A percentile compares a stretch with the other conserved stretches of the same genome.
Evolutionary conservation across 2,329 filamentous ascomycete genomes (phyloP).

Genomic region (Calonectria montana): DNA sequence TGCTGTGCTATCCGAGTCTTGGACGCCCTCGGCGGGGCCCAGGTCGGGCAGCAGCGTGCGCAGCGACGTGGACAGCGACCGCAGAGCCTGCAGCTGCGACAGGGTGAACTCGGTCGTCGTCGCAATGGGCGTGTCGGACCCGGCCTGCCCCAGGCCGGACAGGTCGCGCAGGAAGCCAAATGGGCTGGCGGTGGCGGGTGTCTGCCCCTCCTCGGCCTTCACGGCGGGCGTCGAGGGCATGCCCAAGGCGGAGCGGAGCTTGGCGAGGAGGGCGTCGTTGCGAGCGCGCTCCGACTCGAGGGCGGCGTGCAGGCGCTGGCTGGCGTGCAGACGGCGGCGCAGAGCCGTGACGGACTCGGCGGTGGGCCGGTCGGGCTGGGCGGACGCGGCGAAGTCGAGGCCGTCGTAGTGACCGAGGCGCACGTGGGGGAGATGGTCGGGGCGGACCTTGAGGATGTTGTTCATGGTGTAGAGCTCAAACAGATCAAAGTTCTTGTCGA

Average conservation of each 20-base stretch:
- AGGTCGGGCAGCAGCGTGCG: conserved; percentile 75
- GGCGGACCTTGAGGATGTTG: conserved; percentile 79
- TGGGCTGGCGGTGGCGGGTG: conserved; percentile 34
- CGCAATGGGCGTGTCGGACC: conserved; percentile 67
- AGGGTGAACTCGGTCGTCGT: conserved; percentile 83
- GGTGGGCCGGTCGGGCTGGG: conserved; percentile 57
- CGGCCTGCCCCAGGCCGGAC: conserved; percentile 62
- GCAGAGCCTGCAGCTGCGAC: conserved; percentile 84
- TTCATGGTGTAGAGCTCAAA: conserved; percentile 91
- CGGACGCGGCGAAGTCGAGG: conserved; percentile 56
- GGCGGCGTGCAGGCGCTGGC: conserved; percentile 77
- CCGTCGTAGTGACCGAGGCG: conserved; percentile 87
- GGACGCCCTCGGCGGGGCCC: conserved; percentile 40
- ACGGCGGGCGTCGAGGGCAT: conserved; percentile 40
- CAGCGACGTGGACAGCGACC: conserved; percentile 71
- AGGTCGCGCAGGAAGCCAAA: conserved; percentile 70
- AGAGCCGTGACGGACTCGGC: conserved; percentile 78
- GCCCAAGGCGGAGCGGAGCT: conserved; percentile 64
- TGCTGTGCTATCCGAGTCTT: conserved; percentile 39
- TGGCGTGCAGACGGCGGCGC: conserved; percentile 80
- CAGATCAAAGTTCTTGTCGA: conserved; percentile 87
- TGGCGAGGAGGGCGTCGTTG: conserved; percentile 77
- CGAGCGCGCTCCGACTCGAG: conserved; percentile 76
- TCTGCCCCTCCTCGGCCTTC: conserved; percentile 42
- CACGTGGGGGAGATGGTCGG: conserved; percentile 81